Evolutionary conservation across 2,329 filamentous ascomycete genomes (phyloP), one percentile per base, ranked within the genome.

Genomic region (Biscogniauxia sp.): DNA sequence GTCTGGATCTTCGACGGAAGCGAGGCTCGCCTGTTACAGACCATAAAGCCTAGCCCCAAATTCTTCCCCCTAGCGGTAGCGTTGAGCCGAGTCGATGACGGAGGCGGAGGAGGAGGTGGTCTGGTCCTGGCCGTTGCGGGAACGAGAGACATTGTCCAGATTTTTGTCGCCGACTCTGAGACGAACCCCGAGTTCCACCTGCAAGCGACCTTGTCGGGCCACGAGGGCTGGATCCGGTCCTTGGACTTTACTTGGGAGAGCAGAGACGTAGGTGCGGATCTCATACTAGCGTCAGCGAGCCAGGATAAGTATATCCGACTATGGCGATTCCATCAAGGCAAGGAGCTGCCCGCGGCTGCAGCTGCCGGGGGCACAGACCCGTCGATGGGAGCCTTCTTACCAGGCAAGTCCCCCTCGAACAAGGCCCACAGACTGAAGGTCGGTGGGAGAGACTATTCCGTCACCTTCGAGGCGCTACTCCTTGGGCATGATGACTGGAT

Each of bases 401-500:
- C 85, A 0, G 89, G 90, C 1, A 89, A 88, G 64, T 91, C 90
- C 0, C 82, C 96, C 0, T 92, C 92, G 0, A 98, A 97, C 75
- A 98, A 97, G 76, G 89, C 91, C 0, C 90, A 98, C 73, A 84
- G 85, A 58, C 86, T 99, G 61, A 83, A 84, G 51, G 82, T 85
- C 2, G 79, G 77, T 0, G 80, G 77, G 0, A 80, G 79, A 3
- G 88, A 89, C 66, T 94, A 91, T 75, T 91, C 90, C 6, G 82
- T 97, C 59, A 96, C 93, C 0, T 98, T 99, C 67, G 95, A 99
- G 75, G 95, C 95, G 1, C 80, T 99, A 2, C 83, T 99, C 5
- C 84, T 99, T 2, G 95, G 95, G 8, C 95, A 99, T 72, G 95
- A 99, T 73, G 95, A 99, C 71, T 99, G 95, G 95, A 94, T 99